Conservation (phyloP, 2,329 filamentous ascomycete genomes). For the Phyllosticta citriasiana region DNA sequence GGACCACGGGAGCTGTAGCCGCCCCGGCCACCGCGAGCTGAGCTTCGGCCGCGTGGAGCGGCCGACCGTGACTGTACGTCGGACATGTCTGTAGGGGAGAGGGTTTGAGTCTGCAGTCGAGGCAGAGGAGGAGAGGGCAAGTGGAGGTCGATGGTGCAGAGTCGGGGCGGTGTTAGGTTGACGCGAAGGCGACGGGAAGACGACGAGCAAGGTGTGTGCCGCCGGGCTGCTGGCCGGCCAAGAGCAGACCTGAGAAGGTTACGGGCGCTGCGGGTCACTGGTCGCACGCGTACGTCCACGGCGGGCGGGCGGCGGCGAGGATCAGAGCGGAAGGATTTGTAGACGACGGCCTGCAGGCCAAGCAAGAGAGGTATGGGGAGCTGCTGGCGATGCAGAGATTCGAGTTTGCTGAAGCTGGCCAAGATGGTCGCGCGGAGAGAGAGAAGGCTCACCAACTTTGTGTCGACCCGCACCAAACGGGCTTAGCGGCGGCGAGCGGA, state of each 20-base stretch:
- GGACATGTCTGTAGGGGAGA: constrained; percentile 60
- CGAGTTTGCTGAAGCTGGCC: background rate
- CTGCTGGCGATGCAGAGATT: background rate
- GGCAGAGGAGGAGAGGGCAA: constrained; percentile 18
- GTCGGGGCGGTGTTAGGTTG: constrained; percentile 14
- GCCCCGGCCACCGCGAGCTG: constrained; percentile 75
- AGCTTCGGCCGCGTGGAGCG: constrained; percentile 80
- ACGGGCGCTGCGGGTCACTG: background rate
- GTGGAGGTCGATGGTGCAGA: constrained; percentile 21
- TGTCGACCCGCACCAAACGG: background rate
- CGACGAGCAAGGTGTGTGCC: constrained; percentile 2
- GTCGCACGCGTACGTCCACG: background rate
- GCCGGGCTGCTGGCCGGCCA: background rate
- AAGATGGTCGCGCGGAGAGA: background rate
- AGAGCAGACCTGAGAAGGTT: background rate
- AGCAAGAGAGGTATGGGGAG: background rate
- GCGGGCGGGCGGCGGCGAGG: background rate
- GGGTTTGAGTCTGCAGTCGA: constrained; percentile 16
- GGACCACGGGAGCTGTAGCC: constrained; percentile 48
- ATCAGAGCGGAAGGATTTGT: background rate
- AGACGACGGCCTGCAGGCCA: background rate
- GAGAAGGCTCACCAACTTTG: background rate
- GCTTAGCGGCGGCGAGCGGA: background rate
- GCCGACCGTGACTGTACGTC: constrained; percentile 80
- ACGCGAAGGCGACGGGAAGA: constrained; percentile 8